Evolutionary conservation across 148 eudicot species (phyloP), one percentile per base, ranked within the genome.

Genomic region (Arctostaphylos glauca): DNA sequence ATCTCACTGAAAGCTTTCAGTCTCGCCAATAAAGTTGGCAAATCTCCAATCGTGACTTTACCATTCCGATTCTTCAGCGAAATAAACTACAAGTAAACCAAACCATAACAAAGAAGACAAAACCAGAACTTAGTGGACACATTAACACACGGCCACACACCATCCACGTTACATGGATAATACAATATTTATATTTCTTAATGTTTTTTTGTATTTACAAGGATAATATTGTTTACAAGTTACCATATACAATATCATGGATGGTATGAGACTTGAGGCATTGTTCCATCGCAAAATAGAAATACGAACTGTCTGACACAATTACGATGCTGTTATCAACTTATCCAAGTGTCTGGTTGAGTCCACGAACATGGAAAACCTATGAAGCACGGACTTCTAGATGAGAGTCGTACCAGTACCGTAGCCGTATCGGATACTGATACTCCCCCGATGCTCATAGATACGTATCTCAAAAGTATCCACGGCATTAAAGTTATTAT

Each of bases 21-120:
- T 79, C 87, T 89, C 47, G 84, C 92, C 92, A 96, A 58, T 71
- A 94, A 74, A 23, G 95, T 84, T 10, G 97, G 94, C 88, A 96
- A 86, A 83, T 92, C 98, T 64, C 88, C 95, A 80, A 89, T 54
- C 0, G 94, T 93, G 19, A 94, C 97, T 86, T 87, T 93, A 12
- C 93, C 98, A 84, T 89, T 88, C 81, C 92, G 87, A 80, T 89
- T 93, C 91, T 91, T 94, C 64, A 87, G 44, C 2, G 90, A 62
- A 55, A 82, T 50, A 85, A 90, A 96, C 99, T 94, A 84, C 62
- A 88, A 62, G 83, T 10, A 48, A 54, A 87, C 81, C 77, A 81
- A 21, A 84, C 25, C 31, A 44, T 53, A 82, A 77, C 66, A 47
- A 16, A 78, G 12, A 64, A 3, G 38, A 23, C 70, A 64, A 60